Evolutionary conservation across 257 asterid species (phyloP), one percentile per base, ranked within the genome.

Genomic region (Knoxia roxburghii): DNA sequence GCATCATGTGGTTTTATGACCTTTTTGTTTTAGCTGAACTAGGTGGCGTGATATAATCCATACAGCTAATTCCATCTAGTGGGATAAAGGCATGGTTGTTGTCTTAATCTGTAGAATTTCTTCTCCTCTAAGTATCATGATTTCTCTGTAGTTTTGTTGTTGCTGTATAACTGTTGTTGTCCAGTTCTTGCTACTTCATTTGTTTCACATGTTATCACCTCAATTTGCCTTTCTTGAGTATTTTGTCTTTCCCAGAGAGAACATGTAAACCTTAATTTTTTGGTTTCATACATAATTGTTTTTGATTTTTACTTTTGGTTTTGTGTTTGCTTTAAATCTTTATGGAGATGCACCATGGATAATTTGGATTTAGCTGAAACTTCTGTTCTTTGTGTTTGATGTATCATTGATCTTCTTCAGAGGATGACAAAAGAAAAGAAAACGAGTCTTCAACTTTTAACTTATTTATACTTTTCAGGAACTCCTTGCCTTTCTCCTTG

Each of bases 401-500:
- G 27, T 45, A 43, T 63, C 2, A 0, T 17, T 10, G 1, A 45
- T 20, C 46, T 24, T 27, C 20, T 64, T 15, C 7, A 64, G 30
- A 15, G 15, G 51, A 7, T 17, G 23, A 2, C 9, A 3, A 32
- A 21, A 23, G 15, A 50, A 41, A 29, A 11, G 21, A 60, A n/a
- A 14, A n/a, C 30, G 65, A 29, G 46, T 29, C 70, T 2, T 2
- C 20, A 9, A 18, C n/a, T n/a, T n/a, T n/a, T n/a, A n/a, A n/a
- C n/a, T 21, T 64, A 7, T 41, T 65, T 43, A 66, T 54, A 26
- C 21, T 70, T n/a, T 54, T 40, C 35, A 94, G 99, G 99, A 94
- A 78, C 97, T 90, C 68, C 99, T 94, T 56, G 99, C 99, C 46
- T 94, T 94, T 79, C 83, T 94, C 61, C 89, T 94, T 43, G 99